Percentiles rank a stretch among this genome's conserved stretches.
Evolutionary conservation across 257 asterid genomes (phyloP).

Genomic region (Cordia subcordata): DNA sequence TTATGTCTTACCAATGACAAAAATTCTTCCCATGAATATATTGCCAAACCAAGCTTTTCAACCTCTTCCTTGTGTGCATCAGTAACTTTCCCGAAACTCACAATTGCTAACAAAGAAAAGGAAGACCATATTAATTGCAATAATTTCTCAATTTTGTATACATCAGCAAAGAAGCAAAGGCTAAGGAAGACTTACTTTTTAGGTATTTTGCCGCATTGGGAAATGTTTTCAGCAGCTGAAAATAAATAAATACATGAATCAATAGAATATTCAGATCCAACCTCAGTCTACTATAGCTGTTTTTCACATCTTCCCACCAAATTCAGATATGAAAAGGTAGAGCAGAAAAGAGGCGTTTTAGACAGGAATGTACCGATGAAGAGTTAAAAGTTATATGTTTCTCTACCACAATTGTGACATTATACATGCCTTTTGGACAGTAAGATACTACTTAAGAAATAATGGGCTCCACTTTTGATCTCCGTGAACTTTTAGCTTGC

Average conservation of each 20-base stretch:
- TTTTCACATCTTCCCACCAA: no score
- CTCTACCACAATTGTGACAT: no score
- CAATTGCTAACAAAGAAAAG: slow-evolving; percentile 56
- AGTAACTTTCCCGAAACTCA: slow-evolving; percentile 76
- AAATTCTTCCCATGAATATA: slow-evolving; percentile 83
- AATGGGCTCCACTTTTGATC: no score
- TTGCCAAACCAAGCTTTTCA: slow-evolving; percentile 52
- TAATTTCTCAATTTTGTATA: neutral
- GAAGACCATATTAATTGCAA: neutral
- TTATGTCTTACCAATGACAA: slow-evolving; percentile 53
- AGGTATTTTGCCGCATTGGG: slow-evolving; percentile 63
- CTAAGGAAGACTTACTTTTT: slow-evolving; percentile 54
- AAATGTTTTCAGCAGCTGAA: slow-evolving; percentile 83
- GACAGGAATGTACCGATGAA: no score
- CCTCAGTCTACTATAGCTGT: neutral
- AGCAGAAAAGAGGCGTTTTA: no score
- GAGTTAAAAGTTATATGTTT: no score
- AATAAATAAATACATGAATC: slow-evolving; percentile 6
- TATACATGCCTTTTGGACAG: no score
- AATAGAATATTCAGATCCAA: neutral
- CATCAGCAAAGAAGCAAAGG: neutral
- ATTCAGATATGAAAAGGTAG: no score
- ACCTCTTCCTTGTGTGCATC: slow-evolving; percentile 69
- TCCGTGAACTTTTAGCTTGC: no score
- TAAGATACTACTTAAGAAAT: no score